Evolutionary conservation across 805 yeast genomes (phyloP).

Genomic region (Monosporozyma solicola): DNA sequence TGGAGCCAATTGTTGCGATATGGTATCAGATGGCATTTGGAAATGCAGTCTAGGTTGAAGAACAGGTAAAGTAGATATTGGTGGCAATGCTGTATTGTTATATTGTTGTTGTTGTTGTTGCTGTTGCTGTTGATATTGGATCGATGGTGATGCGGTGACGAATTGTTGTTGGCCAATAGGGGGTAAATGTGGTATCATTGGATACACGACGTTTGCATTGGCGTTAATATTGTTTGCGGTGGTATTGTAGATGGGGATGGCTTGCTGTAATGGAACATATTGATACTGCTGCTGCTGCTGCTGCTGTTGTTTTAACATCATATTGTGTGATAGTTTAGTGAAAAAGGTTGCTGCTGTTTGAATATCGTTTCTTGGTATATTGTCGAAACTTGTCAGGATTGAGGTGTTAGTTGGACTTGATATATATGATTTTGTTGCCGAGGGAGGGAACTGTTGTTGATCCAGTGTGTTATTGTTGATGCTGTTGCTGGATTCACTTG

Average conservation of each 20-base stretch:
- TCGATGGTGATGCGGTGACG: background rate
- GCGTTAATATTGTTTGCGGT: background rate
- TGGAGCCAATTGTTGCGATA: conserved; percentile 1
- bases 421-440: background rate
- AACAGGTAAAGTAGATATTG: conserved; percentile 13
- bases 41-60: conserved; percentile 6
- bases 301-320: conserved; percentile 2
- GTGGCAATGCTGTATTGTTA: conserved; percentile 7
- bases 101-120: background rate
- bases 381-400: conserved; percentile 1
- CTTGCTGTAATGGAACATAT: background rate
- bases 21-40: background rate
- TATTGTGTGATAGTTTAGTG: conserved; percentile 6
- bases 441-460: background rate
- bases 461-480: background rate
- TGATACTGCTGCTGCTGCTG: background rate
- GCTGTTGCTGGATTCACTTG: background rate
- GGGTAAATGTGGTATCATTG: conserved; percentile 5
- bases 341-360: conserved; percentile 6
- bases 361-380: conserved; percentile 2
- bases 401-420: conserved; percentile 1
- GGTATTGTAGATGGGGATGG: background rate
- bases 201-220: conserved; percentile 2
- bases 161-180: conserved; percentile 3
- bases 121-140: background rate